phyloP scores from a whole-genome alignment of 2,329 filamentous ascomycete species.

The Aspergillus sp. region DNA sequence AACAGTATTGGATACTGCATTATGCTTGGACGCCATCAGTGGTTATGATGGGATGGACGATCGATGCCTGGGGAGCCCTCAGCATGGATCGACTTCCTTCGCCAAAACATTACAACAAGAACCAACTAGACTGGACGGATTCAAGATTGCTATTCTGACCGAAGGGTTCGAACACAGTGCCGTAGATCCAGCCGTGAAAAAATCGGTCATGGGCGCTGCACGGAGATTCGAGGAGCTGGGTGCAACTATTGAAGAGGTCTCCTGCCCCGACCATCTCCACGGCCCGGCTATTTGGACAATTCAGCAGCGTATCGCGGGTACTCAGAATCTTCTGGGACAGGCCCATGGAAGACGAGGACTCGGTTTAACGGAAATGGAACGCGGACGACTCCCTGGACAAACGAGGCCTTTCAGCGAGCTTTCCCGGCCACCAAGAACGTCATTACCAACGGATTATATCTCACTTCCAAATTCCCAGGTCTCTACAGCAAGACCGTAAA shows the following conservation, averaged over 20 bases:
- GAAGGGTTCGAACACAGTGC: constrained; percentile 42
- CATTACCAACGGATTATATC: constrained; percentile 37
- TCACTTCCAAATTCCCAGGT: constrained; percentile 33
- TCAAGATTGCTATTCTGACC: constrained; percentile 39
- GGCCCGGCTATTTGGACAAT: constrained; percentile 48
- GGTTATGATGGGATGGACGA: constrained; percentile 49
- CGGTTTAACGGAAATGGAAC: constrained; percentile 48
- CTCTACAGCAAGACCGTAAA: constrained; percentile 40
- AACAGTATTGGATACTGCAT: constrained; percentile 38
- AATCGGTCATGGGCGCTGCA: constrained; percentile 40
- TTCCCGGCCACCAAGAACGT: constrained; percentile 40
- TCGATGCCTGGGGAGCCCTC: constrained; percentile 29
- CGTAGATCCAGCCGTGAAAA: constrained; percentile 37
- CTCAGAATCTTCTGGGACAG: constrained; percentile 39
- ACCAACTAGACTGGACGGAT: constrained; percentile 10
- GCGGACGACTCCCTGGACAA: constrained; percentile 42
- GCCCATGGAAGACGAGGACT: constrained; percentile 46
- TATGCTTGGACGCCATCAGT: constrained; percentile 42
- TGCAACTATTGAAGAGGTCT: constrained; percentile 47
- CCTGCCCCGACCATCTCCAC: constrained; percentile 44
- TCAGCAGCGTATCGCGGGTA: constrained; percentile 35
- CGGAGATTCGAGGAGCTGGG: constrained; percentile 42
- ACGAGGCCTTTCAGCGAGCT: constrained; percentile 47
- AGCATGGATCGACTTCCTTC: constrained; percentile 18
- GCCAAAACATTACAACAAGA: constrained; percentile 5